Percentiles rank a stretch among this genome's conserved stretches.
phyloP scores from a whole-genome alignment of 2,329 filamentous ascomycete genomes.

The Alternaria longipes region DNA sequence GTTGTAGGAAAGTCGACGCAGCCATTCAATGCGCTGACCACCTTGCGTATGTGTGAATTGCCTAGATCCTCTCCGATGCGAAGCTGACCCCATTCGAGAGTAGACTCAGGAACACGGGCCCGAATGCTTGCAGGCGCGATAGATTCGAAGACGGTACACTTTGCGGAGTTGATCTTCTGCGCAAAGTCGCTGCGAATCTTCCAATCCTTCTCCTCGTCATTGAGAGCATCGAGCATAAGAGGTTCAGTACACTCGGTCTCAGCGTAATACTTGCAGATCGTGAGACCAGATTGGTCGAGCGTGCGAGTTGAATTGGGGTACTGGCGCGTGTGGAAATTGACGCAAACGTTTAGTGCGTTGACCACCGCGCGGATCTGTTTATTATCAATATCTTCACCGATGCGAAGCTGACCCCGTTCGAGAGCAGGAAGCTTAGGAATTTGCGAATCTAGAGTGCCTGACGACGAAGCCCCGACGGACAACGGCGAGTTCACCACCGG shows the following conservation, averaged over 20 bases:
- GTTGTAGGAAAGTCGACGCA: background rate
- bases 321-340: background rate
- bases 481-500: too few relatives aligned
- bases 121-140: too few relatives aligned
- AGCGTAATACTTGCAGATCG: background rate
- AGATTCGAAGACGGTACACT: too few relatives aligned
- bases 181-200: too few relatives aligned
- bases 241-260: background rate
- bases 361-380: background rate
- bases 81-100: background rate
- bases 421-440: background rate
- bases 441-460: too few relatives aligned
- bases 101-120: too few relatives aligned
- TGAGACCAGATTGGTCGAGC: background rate
- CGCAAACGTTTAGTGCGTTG: background rate
- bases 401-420: background rate
- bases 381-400: background rate
- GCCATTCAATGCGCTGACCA: background rate
- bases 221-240: background rate
- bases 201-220: background rate
- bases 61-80: background rate
- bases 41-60: background rate
- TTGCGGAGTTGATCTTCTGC: too few relatives aligned
- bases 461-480: too few relatives aligned
- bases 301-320: background rate